Evolutionary conservation across 2,329 filamentous ascomycete species (phyloP).

Genomic region (Rhynchosporium secalis): DNA sequence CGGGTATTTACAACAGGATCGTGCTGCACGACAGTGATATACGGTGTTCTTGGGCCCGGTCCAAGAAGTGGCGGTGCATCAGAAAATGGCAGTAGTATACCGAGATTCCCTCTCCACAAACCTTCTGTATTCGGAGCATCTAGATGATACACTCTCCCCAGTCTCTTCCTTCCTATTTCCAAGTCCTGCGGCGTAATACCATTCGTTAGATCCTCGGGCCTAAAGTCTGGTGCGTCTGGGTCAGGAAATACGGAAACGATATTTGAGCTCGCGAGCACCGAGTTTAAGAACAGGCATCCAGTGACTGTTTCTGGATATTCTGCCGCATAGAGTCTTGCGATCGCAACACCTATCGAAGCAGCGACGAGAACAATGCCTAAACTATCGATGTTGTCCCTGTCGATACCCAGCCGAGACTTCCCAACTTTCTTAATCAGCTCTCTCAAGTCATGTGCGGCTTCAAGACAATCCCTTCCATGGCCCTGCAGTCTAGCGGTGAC

Average conservation of each 20-base stretch:
- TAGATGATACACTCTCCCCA: conserved; percentile 16
- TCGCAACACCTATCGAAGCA: conserved; percentile 36
- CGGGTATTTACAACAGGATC: not conserved
- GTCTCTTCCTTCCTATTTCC: conserved; percentile 17
- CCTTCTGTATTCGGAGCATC: conserved; percentile 30
- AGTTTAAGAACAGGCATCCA: conserved; percentile 35
- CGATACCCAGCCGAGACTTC: conserved; percentile 12
- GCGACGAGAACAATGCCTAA: conserved; percentile 31
- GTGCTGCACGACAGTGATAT: conserved; percentile 16
- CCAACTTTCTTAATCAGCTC: conserved; percentile 27
- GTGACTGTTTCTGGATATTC: conserved; percentile 33
- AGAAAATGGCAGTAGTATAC: conserved; percentile 31
- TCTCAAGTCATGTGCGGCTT: conserved; percentile 29
- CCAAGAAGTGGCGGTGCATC: conserved; percentile 33
- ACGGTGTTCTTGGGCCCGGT: conserved; percentile 4
- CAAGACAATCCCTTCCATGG: conserved; percentile 32
- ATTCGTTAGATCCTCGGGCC: not conserved
- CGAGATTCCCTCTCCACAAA: conserved; percentile 31
- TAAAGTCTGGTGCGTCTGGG: conserved; percentile 23
- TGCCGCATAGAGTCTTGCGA: conserved; percentile 37
- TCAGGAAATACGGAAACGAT: conserved; percentile 33
- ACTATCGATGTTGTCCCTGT: not conserved
- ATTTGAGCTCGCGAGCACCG: conserved; percentile 34
- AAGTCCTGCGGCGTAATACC: conserved; percentile 5
- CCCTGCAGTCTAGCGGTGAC: conserved; percentile 26